Base-by-base conservation (phyloP, 805 yeast species). In the Candida maris region DNA sequence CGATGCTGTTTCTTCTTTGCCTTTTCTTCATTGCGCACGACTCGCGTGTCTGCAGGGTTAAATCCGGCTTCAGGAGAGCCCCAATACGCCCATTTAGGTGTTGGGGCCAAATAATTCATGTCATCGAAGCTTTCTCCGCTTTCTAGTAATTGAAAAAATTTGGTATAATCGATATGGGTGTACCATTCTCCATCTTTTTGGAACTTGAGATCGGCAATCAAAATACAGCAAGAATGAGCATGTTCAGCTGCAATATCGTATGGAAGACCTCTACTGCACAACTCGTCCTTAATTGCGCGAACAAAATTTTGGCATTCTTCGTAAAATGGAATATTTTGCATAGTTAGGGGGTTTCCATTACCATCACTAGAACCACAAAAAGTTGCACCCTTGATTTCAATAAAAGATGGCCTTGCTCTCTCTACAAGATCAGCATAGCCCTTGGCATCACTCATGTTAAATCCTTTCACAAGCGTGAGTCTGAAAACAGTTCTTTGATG, bases 301-400 rank as follows among this genome's bases (percentile, higher is more conserved):
- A 87, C 96, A 59, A 88, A 88, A 6, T 59, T 65, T 49, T 77
- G 79, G 55, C 95, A 91, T 58, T 88, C 97, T 45, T 86, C 95
- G 56, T 88, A 88, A 55, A 85, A 88, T 30, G 97, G 97, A 38
- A 89, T 93, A 54, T 88, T 88, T 57, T 88, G 91, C 97, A 88
- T 88, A 3, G 96, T 87, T 47, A 88, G 68, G 32, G 95, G 89
- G 54, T 88, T 86, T 22, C 93, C 89, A 57, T 85, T 84, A 30
- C 81, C 86, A 38, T 65, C 65, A 9, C 95, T 83, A 0, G 94
- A 82, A 0, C 97, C 97, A 67, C 96, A 87, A 64, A 85, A 88
- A 0, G 97, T 88, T 9, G 95, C 96, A 37, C 97, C 97, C 62
- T 88, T 88, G 42, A 88, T 82, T 61, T 88, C 97, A 41, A 88